Evolutionary conservation across 768 basidiomycete species (phyloP).

Genomic region (Antrodiella citrinella): DNA sequence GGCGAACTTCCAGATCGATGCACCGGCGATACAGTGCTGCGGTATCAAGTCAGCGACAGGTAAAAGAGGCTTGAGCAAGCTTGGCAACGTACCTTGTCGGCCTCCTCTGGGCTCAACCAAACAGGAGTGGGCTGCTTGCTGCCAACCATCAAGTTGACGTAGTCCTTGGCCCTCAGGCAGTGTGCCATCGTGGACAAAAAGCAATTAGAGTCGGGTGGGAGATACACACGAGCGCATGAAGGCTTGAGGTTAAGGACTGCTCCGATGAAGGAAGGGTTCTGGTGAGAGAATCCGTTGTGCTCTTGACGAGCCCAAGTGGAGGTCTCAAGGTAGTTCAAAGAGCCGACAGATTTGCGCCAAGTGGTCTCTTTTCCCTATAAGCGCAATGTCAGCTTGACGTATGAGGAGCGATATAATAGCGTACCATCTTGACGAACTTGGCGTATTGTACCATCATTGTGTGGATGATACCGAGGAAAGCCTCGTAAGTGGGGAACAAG

Average conservation of each 20-base stretch:
- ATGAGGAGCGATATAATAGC: background rate
- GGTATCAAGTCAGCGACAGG: background rate
- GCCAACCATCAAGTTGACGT: slow-evolving; percentile 83
- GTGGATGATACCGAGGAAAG: slow-evolving; percentile 83
- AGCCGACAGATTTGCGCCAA: slow-evolving; percentile 67
- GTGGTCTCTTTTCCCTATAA: slow-evolving; percentile 40
- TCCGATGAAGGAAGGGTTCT: slow-evolving; percentile 81
- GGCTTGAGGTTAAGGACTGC: slow-evolving; percentile 78
- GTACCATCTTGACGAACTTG: slow-evolving; percentile 76
- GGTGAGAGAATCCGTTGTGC: slow-evolving; percentile 87
- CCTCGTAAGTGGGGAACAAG: slow-evolving; percentile 86
- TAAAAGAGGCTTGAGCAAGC: slow-evolving; percentile 8
- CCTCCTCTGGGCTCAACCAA: slow-evolving; percentile 74
- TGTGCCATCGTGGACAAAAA: slow-evolving; percentile 79
- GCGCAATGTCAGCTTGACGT: background rate
- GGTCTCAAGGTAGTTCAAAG: slow-evolving; percentile 83
- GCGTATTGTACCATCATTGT: slow-evolving; percentile 89
- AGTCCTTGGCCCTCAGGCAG: slow-evolving; percentile 77
- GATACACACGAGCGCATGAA: slow-evolving; percentile 63
- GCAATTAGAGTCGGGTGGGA: slow-evolving; percentile 88
- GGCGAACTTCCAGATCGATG: slow-evolving; percentile 80
- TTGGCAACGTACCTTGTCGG: slow-evolving; percentile 54
- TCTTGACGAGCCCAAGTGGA: slow-evolving; percentile 82
- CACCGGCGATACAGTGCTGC: slow-evolving; percentile 80
- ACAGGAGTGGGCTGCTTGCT: slow-evolving; percentile 77